Conservation (phyloP, 1,139 yeast genomes). For the Casaregolazyma suthepensis region DNA sequence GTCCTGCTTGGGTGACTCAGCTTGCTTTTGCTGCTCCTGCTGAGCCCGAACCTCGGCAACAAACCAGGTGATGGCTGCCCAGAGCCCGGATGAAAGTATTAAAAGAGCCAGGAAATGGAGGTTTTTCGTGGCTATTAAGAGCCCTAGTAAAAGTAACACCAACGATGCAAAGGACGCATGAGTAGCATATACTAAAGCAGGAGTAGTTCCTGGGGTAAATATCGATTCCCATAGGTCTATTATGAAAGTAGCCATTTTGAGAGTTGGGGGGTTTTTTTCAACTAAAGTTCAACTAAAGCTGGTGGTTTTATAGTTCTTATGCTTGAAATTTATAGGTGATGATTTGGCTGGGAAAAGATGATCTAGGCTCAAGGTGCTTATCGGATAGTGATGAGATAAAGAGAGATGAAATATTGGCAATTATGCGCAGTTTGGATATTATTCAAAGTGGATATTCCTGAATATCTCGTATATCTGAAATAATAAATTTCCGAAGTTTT, state of each 20-base stretch:
- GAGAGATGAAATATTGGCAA: not conserved
- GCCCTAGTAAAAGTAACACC: conserved; percentile 44
- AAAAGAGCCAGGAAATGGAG: conserved; percentile 74
- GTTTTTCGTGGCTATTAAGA: conserved; percentile 59
- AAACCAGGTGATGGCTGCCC: conserved; percentile 86
- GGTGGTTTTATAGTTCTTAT: not conserved
- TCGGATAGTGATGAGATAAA: no score
- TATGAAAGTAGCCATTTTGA: conserved; percentile 26
- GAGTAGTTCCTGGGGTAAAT: conserved; percentile 91
- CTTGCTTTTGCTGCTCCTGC: conserved; percentile 28
- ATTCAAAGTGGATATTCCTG: not conserved
- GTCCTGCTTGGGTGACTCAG: not conserved
- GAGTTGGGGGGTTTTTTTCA: no score
- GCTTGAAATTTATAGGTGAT: not conserved
- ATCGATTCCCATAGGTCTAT: conserved; percentile 83
- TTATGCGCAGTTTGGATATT: not conserved
- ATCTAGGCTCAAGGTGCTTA: no score
- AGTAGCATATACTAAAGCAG: conserved; percentile 77
- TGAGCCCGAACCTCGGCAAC: conserved; percentile 58
- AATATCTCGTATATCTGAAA: no score
- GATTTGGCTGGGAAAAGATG: not conserved
- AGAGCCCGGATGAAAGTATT: conserved; percentile 61
- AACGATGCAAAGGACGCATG: conserved; percentile 61
- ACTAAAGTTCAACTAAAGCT: not conserved
- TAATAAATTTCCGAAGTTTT: not conserved